Conservation (phyloP, 169 alveolate species). For the Cryptosporidium ubiquitum region DNA sequence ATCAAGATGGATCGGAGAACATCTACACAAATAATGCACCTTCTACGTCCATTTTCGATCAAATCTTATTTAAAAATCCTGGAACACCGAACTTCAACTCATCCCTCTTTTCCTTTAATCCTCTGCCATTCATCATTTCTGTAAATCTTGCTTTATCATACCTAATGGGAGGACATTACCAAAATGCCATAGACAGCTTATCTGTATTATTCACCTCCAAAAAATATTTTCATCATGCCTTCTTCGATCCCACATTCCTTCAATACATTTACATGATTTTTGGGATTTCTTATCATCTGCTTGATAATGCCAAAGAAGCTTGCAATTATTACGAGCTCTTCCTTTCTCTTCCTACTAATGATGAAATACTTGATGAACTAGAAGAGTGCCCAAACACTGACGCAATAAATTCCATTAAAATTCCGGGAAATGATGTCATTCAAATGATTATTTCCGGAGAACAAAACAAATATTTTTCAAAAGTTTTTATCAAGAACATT, state of each 20-base stretch:
- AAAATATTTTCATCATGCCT: constrained; percentile 23
- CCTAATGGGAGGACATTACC: constrained; percentile 63
- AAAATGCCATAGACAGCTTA: constrained; percentile 45
- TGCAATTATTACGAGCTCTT: constrained; percentile 41
- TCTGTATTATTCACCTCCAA: constrained; percentile 5
- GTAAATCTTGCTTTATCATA: constrained; percentile 51
- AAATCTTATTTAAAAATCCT: not conserved
- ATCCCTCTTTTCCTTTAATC: constrained; percentile 34
- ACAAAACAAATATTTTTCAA: constrained; percentile 12
- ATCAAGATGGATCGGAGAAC: not conserved
- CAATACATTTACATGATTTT: constrained; percentile 40
- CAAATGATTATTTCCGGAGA: constrained; percentile 36
- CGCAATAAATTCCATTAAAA: not conserved
- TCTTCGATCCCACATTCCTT: constrained; percentile 30
- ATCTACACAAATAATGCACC: not conserved
- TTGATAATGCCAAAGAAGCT: constrained; percentile 43
- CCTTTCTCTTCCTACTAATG: constrained; percentile 36
- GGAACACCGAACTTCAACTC: constrained; percentile 41
- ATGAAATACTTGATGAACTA: constrained; percentile 27
- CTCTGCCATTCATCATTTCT: constrained; percentile 30
- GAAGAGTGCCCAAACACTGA: constrained; percentile 25
- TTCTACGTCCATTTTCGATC: not conserved
- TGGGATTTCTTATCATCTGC: constrained; percentile 44
- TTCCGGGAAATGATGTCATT: constrained; percentile 29
- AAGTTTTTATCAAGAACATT: constrained; percentile 25